Evolutionary conservation across 2,329 filamentous ascomycete species (phyloP).

Genomic region (Paracorniculantispora psalliotae): DNA sequence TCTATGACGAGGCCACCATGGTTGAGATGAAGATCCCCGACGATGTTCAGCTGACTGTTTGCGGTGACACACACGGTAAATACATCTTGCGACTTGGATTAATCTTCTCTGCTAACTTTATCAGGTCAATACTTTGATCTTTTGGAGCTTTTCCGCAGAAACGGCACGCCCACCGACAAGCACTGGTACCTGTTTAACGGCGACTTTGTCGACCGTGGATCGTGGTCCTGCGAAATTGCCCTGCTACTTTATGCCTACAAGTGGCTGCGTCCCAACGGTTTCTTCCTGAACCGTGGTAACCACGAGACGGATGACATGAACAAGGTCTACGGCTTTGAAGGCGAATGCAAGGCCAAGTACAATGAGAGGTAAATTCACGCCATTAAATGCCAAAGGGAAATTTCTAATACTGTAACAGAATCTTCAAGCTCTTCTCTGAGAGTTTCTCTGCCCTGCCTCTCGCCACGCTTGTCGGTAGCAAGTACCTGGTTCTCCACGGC

Average conservation of each 20-base stretch:
- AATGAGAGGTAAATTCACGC: slow-evolving; percentile 63
- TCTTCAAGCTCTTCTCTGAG: slow-evolving; percentile 97
- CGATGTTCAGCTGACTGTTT: slow-evolving; percentile 81
- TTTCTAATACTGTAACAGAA: slow-evolving; percentile 35
- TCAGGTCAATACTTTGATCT: slow-evolving; percentile 96
- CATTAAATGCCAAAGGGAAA: not conserved
- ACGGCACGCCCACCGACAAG: slow-evolving; percentile 76
- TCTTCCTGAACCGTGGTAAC: slow-evolving; percentile 97
- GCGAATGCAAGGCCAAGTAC: slow-evolving; percentile 97
- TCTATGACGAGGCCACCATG: slow-evolving; percentile 94
- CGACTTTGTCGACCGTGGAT: slow-evolving; percentile 95
- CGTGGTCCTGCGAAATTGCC: slow-evolving; percentile 97
- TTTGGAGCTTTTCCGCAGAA: slow-evolving; percentile 90
- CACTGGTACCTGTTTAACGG: slow-evolving; percentile 98
- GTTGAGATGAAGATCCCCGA: slow-evolving; percentile 81
- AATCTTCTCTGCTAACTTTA: slow-evolving; percentile 18
- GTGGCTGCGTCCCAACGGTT: slow-evolving; percentile 79
- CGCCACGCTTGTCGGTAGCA: slow-evolving; percentile 84
- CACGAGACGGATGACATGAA: slow-evolving; percentile 99
- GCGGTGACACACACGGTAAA: slow-evolving; percentile 91
- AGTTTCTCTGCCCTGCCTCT: slow-evolving; percentile 92
- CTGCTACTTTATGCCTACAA: slow-evolving; percentile 94
- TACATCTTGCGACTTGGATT: slow-evolving; percentile 14
- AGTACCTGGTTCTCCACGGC: slow-evolving; percentile 89
- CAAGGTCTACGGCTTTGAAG: slow-evolving; percentile 95